Evolutionary conservation across 352 stramenopile genomes (phyloP).

Genomic region (Phytophthora syringae): DNA sequence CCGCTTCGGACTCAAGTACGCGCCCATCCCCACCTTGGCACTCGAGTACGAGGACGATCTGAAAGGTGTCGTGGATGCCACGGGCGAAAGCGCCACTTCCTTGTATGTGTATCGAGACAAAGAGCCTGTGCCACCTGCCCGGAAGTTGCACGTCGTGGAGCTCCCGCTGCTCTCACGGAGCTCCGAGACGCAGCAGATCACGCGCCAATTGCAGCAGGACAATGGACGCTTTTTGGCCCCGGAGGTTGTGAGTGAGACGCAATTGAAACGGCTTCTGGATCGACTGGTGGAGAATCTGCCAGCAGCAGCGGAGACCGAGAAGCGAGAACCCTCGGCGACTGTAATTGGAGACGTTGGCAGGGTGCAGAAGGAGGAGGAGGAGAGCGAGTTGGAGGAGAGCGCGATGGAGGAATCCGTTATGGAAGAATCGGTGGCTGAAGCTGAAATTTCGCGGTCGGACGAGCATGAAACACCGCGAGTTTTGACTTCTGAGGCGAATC

Average conservation of each 20-base stretch:
- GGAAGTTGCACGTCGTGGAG: slow-evolving; percentile 81
- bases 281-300: slow-evolving; percentile 62
- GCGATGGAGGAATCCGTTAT: slow-evolving; percentile 46
- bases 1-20: slow-evolving; percentile 86
- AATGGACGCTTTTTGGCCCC: slow-evolving; percentile 69
- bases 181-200: slow-evolving; percentile 55
- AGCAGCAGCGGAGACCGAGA: background rate
- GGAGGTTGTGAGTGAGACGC: slow-evolving; percentile 66
- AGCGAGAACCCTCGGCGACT: slow-evolving; percentile 2
- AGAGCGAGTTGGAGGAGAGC: slow-evolving; percentile 46
- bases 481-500: slow-evolving; percentile 8
- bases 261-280: slow-evolving; percentile 70
- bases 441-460: slow-evolving; percentile 42
- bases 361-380: slow-evolving; percentile 26
- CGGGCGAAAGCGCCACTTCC: slow-evolving; percentile 36
- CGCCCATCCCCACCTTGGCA: slow-evolving; percentile 76
- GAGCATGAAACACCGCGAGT: slow-evolving; percentile 19
- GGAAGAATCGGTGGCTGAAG: slow-evolving; percentile 43
- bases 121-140: background rate
- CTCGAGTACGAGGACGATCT: slow-evolving; percentile 85
- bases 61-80: slow-evolving; percentile 40
- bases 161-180: slow-evolving; percentile 60
- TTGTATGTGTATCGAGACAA: slow-evolving; percentile 64
- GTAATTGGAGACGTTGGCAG: slow-evolving; percentile 4
- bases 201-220: slow-evolving; percentile 65